These are phyloP conservation scores for Triticum urartu DNA, from an alignment of 176 grass and related monocot species.

Conservation along the genomic window DNA sequence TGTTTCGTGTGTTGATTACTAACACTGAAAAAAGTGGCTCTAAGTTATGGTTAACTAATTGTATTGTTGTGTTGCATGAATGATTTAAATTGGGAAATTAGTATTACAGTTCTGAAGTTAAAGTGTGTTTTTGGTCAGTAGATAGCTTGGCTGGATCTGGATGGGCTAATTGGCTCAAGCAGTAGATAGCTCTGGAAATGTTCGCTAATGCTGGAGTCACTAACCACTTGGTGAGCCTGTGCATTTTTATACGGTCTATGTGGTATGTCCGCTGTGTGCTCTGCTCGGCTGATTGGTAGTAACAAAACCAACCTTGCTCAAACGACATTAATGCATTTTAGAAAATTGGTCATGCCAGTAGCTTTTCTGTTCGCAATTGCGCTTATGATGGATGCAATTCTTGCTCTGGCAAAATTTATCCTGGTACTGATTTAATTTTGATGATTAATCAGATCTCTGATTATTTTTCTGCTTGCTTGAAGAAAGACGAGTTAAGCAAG, in stretches of 20 bases:
- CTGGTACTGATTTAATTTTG: neutral
- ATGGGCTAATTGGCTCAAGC: neutral
- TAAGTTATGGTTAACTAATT: neutral
- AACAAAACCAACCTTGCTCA: neutral
- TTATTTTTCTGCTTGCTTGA: neutral
- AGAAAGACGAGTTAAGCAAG: neutral
- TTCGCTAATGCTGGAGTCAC: neutral
- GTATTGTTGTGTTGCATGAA: neutral
- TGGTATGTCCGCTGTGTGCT: neutral
- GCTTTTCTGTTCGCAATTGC: neutral
- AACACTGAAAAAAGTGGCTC: neutral
- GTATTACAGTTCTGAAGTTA: conserved; percentile 7
- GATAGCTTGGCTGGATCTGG: neutral
- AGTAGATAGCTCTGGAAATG: neutral
- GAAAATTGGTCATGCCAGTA: neutral
- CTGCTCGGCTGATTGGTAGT: neutral
- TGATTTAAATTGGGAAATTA: neutral
- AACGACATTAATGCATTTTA: neutral
- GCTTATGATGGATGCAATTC: neutral
- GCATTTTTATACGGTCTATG: neutral
- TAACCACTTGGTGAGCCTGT: neutral
- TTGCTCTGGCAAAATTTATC: neutral
- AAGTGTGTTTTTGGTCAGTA: neutral
- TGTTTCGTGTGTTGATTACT: neutral
- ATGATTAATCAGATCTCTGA: neutral